phyloP scores from a whole-genome alignment of 1,139 yeast genomes.

The Sugiyamaella neomexicana region DNA sequence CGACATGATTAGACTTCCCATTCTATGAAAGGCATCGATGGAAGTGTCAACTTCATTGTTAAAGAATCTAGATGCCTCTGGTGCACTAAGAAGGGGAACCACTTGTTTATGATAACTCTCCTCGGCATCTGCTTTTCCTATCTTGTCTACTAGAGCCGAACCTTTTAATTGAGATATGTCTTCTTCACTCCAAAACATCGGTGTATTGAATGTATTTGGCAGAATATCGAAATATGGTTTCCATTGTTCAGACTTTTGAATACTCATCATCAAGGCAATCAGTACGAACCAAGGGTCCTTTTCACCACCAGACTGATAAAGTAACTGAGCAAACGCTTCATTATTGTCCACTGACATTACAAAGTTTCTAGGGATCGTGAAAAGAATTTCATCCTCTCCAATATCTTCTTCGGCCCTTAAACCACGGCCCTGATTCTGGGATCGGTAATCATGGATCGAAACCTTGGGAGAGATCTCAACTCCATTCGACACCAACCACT shows the following conservation, averaged over 20 bases:
- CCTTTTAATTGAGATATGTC: slow-evolving; percentile 61
- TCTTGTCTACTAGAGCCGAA: slow-evolving; percentile 63
- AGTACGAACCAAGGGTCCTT: slow-evolving; percentile 71
- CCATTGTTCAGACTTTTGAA: slow-evolving; percentile 57
- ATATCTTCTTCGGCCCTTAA: slow-evolving; percentile 66
- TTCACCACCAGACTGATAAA: slow-evolving; percentile 43
- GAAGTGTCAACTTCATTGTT: slow-evolving; percentile 41
- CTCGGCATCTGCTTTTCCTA: slow-evolving; percentile 70
- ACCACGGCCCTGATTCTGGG: slow-evolving; percentile 71
- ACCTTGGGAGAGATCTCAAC: slow-evolving; percentile 57
- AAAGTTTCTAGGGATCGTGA: slow-evolving; percentile 61
- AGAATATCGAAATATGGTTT: slow-evolving; percentile 65
- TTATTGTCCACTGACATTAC: slow-evolving; percentile 63
- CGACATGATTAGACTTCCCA: slow-evolving; percentile 70
- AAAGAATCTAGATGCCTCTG: neutral
- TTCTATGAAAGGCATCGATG: slow-evolving; percentile 60
- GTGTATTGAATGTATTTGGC: slow-evolving; percentile 63
- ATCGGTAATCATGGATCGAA: slow-evolving; percentile 58
- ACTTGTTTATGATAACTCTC: slow-evolving; percentile 51
- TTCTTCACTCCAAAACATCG: slow-evolving; percentile 72
- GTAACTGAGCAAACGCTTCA: slow-evolving; percentile 42
- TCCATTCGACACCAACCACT: slow-evolving; percentile 55
- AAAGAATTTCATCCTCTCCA: slow-evolving; percentile 58
- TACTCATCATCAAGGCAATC: slow-evolving; percentile 65
- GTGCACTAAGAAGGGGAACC: slow-evolving; percentile 37